These are phyloP conservation scores for Diaporthe citriasiana DNA, from an alignment of 2,329 filamentous ascomycete genomes.

Conservation along the genomic window DNA sequence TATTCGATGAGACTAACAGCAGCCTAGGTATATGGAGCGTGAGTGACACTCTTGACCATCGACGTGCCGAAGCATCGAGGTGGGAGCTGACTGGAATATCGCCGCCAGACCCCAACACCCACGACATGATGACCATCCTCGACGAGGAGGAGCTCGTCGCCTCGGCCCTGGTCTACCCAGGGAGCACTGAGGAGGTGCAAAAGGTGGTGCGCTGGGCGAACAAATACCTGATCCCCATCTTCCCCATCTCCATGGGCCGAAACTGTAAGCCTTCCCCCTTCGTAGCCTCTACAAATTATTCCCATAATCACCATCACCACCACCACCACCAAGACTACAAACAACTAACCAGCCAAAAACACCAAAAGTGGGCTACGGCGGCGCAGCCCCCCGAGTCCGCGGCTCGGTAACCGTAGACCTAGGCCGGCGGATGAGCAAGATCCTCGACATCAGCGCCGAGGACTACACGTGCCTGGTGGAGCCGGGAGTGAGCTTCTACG, in stretches of 20 bases:
- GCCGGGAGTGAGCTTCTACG: slow-evolving; percentile 58
- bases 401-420: slow-evolving; percentile 60
- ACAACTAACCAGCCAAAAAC: not conserved
- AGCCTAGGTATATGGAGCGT: slow-evolving; percentile 44
- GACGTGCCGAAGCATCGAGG: slow-evolving; percentile 36
- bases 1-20: not conserved
- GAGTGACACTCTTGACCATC: not conserved
- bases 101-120: slow-evolving; percentile 45
- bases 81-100: not conserved
- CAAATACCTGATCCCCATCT: slow-evolving; percentile 53
- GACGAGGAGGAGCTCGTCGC: slow-evolving; percentile 59
- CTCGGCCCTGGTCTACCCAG: slow-evolving; percentile 53
- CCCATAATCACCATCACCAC: not conserved
- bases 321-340: not conserved
- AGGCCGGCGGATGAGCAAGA: slow-evolving; percentile 56
- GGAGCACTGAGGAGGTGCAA: slow-evolving; percentile 53
- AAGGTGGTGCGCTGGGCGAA: slow-evolving; percentile 53
- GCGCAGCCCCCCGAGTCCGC: slow-evolving; percentile 58
- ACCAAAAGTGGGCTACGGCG: slow-evolving; percentile 56
- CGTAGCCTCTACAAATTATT: accelerated
- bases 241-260: slow-evolving; percentile 55
- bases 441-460: slow-evolving; percentile 56
- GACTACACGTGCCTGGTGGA: slow-evolving; percentile 58
- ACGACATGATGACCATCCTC: slow-evolving; percentile 56
- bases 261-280: slow-evolving; percentile 47